These are phyloP conservation scores for Rhexocercosporidium sp. DNA, from an alignment of 2,329 filamentous ascomycete genomes.

Conservation along the genomic window DNA sequence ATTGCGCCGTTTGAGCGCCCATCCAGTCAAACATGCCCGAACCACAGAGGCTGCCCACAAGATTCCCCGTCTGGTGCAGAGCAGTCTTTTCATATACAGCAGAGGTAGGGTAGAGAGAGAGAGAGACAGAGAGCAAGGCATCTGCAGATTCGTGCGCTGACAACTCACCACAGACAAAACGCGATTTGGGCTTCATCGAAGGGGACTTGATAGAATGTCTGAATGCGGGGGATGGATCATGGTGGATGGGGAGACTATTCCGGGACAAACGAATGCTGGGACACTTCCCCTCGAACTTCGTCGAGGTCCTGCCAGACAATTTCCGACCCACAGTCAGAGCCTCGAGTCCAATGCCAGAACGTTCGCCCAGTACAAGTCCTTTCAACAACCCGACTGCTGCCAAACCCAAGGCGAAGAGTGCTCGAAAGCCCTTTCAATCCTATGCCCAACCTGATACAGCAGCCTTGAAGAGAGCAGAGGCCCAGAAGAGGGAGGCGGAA, in stretches of 20 bases:
- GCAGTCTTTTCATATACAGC: conserved; percentile 94
- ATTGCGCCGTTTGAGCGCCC: conserved; percentile 23
- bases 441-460: conserved; percentile 70
- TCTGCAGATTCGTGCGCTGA: conserved; percentile 24
- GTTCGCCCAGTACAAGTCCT: conserved; percentile 41
- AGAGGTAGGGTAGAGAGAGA: conserved; percentile 56
- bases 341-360: conserved; percentile 53
- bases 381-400: conserved; percentile 39
- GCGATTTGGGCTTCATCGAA: conserved; percentile 95
- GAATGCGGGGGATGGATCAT: conserved; percentile 95
- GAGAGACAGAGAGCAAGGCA: background rate
- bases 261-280: conserved; percentile 91
- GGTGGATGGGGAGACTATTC: conserved; percentile 95
- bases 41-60: conserved; percentile 69
- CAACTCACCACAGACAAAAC: conserved; percentile 67
- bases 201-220: conserved; percentile 97
- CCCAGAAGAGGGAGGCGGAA: conserved; percentile 45
- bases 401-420: conserved; percentile 58
- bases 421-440: conserved; percentile 70
- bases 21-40: conserved; percentile 52
- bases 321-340: conserved; percentile 77
- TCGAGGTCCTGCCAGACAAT: conserved; percentile 82
- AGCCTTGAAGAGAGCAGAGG: conserved; percentile 55
- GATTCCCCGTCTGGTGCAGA: conserved; percentile 90
- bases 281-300: conserved; percentile 96